Evolutionary conservation across 2,329 filamentous ascomycete species (phyloP).

Genomic region (Clarireedia homoeocarpa): DNA sequence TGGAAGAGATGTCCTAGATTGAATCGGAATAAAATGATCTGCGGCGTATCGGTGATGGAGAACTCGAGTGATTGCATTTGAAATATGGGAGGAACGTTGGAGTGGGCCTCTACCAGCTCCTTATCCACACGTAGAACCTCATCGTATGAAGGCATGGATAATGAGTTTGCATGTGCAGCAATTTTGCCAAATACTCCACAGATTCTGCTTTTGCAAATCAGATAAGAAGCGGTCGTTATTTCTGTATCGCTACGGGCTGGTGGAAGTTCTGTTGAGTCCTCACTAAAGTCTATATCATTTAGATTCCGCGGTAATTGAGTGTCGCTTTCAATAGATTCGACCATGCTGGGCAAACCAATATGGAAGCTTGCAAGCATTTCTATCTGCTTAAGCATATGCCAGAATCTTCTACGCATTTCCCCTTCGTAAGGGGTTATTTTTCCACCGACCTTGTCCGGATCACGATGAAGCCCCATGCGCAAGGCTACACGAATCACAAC

Average conservation of each 20-base stretch:
- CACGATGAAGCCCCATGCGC: conserved; percentile 51
- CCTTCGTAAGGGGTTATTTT: conserved; percentile 42
- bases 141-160: conserved; percentile 39
- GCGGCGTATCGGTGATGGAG: conserved; percentile 39
- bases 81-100: conserved; percentile 39
- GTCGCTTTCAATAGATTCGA: conserved; percentile 64
- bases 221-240: conserved; percentile 48
- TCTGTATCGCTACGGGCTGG: conserved; percentile 49
- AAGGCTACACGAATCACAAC: conserved; percentile 46
- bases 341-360: conserved; percentile 50
- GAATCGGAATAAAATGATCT: conserved; percentile 44
- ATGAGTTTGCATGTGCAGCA: conserved; percentile 40
- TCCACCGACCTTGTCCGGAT: conserved; percentile 36
- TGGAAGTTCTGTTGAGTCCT: conserved; percentile 56
- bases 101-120: conserved; percentile 38
- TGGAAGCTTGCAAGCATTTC: conserved; percentile 71
- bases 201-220: conserved; percentile 42
- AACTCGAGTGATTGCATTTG: conserved; percentile 39
- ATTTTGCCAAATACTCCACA: conserved; percentile 42
- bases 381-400: conserved; percentile 61
- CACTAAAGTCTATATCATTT: conserved; percentile 68
- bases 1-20: conserved; percentile 44
- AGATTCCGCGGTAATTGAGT: conserved; percentile 67
- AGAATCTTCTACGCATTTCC: conserved; percentile 54
- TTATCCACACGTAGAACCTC: conserved; percentile 42